Evolutionary conservation across 169 alveolate genomes (phyloP).

Genomic region (Plasmodium inui): DNA sequence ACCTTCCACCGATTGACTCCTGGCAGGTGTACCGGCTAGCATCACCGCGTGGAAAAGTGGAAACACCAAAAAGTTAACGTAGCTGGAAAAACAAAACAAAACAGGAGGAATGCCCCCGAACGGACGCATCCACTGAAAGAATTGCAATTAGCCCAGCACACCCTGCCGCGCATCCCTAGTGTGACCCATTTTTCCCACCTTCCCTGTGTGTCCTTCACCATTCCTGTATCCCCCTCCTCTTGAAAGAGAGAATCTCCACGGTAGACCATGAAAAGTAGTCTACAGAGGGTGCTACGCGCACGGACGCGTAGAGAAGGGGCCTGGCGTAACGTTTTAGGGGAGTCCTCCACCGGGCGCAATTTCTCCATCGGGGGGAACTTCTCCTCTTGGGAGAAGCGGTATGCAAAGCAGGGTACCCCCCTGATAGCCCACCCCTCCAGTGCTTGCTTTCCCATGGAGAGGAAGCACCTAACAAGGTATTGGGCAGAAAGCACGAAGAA

Average conservation of each 20-base stretch:
- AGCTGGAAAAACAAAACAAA: too few species aligned
- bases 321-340: background rate
- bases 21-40: background rate
- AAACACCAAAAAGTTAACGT: background rate
- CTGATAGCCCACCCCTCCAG: too few species aligned
- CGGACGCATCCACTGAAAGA: background rate
- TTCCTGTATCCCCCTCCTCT: background rate
- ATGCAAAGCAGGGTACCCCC: too few species aligned
- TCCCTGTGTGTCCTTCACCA: background rate
- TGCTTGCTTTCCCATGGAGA: background rate
- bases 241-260: background rate
- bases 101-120: background rate
- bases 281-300: slow-evolving; percentile 7
- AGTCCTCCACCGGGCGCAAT: background rate
- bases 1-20: background rate
- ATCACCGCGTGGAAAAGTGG: background rate
- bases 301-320: background rate
- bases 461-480: slow-evolving; percentile 27
- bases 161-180: too few species aligned
- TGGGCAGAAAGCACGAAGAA: slow-evolving; percentile 70
- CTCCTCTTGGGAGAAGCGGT: background rate
- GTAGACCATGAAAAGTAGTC: slow-evolving; percentile 17
- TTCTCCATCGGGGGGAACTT: background rate
- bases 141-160: background rate
- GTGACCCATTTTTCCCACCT: background rate